Conservation (phyloP, 176 grass and related monocot species). For the Oryza rufipogon region DNA sequence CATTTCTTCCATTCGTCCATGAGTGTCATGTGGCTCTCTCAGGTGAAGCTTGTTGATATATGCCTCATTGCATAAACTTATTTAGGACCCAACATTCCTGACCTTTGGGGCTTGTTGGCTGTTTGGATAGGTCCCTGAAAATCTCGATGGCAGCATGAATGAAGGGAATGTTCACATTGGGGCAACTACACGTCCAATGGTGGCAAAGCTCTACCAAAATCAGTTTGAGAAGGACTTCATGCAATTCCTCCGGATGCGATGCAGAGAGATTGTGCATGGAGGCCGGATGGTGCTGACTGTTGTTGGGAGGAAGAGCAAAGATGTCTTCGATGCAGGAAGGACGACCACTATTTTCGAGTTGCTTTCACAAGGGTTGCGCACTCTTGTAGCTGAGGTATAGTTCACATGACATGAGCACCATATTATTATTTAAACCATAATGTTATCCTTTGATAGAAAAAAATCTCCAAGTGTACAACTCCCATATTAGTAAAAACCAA, state of each 20-base stretch:
- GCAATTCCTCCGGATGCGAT: conserved; percentile 35
- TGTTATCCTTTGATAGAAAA: too few relatives aligned
- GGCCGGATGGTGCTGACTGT: conserved; percentile 45
- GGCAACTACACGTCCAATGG: not conserved
- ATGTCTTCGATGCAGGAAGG: conserved; percentile 2
- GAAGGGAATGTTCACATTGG: conserved; percentile 44
- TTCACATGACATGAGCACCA: too few relatives aligned
- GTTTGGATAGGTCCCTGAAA: conserved; percentile 36
- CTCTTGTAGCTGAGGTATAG: conserved; percentile 48
- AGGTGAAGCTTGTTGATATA: not conserved
- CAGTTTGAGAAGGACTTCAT: conserved; percentile 46
- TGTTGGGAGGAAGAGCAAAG: conserved; percentile 31
- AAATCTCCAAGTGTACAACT: too few relatives aligned
- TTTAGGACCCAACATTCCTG: not conserved
- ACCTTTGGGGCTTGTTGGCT: not conserved
- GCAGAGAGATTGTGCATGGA: not conserved
- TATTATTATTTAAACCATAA: too few relatives aligned
- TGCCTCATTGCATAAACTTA: not conserved
- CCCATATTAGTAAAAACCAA: too few relatives aligned
- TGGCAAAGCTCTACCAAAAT: conserved; percentile 41
- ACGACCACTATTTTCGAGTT: not conserved
- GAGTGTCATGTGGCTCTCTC: conserved; percentile 24
- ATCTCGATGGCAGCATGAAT: conserved; percentile 15
- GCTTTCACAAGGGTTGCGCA: conserved; percentile 21
- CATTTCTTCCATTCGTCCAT: conserved; percentile 24